These are phyloP conservation scores for Thinopyrum elongatum DNA, from an alignment of 176 grass and related monocot genomes.

Conservation along the genomic window DNA sequence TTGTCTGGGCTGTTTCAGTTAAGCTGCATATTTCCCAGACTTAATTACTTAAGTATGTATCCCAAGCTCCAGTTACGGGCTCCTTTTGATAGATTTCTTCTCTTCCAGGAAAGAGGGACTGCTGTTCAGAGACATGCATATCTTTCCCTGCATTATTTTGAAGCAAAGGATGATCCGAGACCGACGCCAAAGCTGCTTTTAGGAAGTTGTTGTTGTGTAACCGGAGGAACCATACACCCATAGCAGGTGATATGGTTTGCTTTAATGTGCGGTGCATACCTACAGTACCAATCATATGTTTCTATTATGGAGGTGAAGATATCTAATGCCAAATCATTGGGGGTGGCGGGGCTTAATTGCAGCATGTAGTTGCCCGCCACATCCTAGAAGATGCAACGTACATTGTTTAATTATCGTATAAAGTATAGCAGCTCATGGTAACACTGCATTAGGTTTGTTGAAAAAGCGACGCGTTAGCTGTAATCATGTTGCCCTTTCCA, in stretches of 20 bases:
- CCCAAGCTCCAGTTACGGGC: not conserved
- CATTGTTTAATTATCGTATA: constrained; percentile 49
- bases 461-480: constrained; percentile 46
- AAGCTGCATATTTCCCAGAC: not conserved
- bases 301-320: constrained; percentile 33
- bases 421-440: constrained; percentile 54
- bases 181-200: constrained; percentile 24
- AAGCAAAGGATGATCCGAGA: not conserved
- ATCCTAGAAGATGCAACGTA: constrained; percentile 32
- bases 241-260: constrained; percentile 31
- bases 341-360: constrained; percentile 30
- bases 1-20: not conserved
- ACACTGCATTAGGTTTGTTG: constrained; percentile 31
- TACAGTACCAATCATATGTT: constrained; percentile 29
- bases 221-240: constrained; percentile 27
- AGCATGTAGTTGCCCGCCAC: constrained; percentile 41
- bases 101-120: constrained; percentile 12
- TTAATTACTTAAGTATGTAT: not conserved
- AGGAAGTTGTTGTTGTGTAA: constrained; percentile 11
- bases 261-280: constrained; percentile 24
- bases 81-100: not conserved
- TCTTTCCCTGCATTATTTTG: constrained; percentile 5
- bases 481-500: constrained; percentile 40
- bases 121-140: constrained; percentile 4
- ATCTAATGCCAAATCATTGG: constrained; percentile 36